phyloP scores from a whole-genome alignment of 1,284 basidiomycete species.

The Pseudozyma thailandica region DNA sequence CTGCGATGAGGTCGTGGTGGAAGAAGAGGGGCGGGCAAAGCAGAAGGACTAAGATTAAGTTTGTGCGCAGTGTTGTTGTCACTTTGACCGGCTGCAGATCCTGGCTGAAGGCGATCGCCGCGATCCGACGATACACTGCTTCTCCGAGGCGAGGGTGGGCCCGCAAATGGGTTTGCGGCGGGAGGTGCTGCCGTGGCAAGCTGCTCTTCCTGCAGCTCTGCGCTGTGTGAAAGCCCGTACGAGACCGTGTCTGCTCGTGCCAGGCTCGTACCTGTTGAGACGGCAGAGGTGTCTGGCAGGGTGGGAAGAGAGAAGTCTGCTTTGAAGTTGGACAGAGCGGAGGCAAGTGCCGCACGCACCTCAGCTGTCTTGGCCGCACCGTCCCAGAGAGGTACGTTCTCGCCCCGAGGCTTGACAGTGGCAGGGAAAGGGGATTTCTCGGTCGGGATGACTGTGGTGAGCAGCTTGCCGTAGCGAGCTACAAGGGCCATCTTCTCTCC shows the following conservation, averaged over 20 bases:
- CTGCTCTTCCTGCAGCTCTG: constrained; percentile 34
- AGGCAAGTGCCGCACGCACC: constrained; percentile 52
- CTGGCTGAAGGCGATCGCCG: constrained; percentile 20
- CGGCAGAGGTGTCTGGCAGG: constrained; percentile 12
- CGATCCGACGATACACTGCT: constrained; percentile 22
- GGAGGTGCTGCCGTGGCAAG: constrained; percentile 2
- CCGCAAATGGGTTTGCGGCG: background rate
- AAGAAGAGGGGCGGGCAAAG: constrained; percentile 36
- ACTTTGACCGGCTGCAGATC: constrained; percentile 1
- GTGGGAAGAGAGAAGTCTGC: constrained; percentile 35
- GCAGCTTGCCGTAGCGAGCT: constrained; percentile 59
- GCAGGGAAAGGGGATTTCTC: constrained; percentile 52
- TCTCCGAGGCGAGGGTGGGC: constrained; percentile 12
- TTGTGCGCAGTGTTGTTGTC: constrained; percentile 14
- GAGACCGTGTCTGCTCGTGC: constrained; percentile 42
- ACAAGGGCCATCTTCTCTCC: constrained; percentile 61
- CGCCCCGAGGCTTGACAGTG: constrained; percentile 20
- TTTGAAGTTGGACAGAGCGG: constrained; percentile 46
- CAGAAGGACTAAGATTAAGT: constrained; percentile 44
- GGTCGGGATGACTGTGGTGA: constrained; percentile 46
- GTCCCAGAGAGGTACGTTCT: constrained; percentile 48
- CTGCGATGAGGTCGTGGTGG: constrained; percentile 41
- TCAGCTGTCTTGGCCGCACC: constrained; percentile 52
- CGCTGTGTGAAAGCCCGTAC: constrained; percentile 37
- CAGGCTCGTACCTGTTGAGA: constrained; percentile 25